Evolutionary conservation across 2,329 filamentous ascomycete species (phyloP), one percentile per base, ranked within the genome.

Genomic region (Monosporascus ibericus): DNA sequence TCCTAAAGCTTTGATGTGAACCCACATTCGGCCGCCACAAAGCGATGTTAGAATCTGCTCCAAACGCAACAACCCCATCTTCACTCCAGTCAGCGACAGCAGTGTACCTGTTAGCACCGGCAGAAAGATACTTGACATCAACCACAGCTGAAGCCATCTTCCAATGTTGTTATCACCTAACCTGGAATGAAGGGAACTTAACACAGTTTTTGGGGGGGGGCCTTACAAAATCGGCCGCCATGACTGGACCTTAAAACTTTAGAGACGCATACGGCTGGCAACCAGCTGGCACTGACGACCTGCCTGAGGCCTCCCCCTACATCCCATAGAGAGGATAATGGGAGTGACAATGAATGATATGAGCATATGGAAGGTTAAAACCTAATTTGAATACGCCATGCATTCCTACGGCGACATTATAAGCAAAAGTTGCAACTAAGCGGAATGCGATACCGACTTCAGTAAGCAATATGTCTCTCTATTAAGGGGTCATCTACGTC

Each of bases 51-150:
- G 86, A 85, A 70, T 95, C 90, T 8, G 92, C 87, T 34, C 94
- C 94, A 73, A 90, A 99, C 30, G 91, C 94, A 50, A 99, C 76
- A 44, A 91, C 68, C 9, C 87, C 88, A 57, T 79, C 73, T 20
- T 72, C 66, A 65, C 88, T 84, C 94, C 94, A 99, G 72, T 97
- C 92, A 27, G 92, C 92, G 27, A 90, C 88, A 17, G 87, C 85
- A 18, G 92, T 88, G 64, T 97, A 90, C 62, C 92, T 81, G 70
- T 97, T 99, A 47, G 90, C 92, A 55, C 94, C 94, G 57, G 86
- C 84, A 47, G 90, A 86, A 60, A 94, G 68, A 60, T 84, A 83
- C 56, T 76, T 71, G 58, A 74, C 65, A 27, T 69, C 69, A 27
- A 76, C 60, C 1, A 51, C 54, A 30, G 53, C 47, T 44, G 56